Evolutionary conservation across 805 yeast species (phyloP).

Genomic region (Diddensiella transvaalensis): DNA sequence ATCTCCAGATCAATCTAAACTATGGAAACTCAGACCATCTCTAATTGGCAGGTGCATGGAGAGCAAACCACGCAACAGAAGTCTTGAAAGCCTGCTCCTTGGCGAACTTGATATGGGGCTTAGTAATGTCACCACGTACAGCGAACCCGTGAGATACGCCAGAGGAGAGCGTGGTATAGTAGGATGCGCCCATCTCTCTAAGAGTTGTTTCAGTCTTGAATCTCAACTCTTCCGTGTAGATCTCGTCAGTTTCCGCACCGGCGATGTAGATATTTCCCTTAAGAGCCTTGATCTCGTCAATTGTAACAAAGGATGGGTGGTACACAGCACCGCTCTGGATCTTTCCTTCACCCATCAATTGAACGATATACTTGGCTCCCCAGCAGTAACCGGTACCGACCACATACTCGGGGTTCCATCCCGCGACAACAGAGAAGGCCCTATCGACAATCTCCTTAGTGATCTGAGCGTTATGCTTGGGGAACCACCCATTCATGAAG

Average conservation of each 20-base stretch:
- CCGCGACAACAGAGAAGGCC: constrained; percentile 46
- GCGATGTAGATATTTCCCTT: constrained; percentile 63
- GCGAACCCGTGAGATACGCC: constrained; percentile 77
- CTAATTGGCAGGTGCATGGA: constrained; percentile 4
- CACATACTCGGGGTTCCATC: constrained; percentile 45
- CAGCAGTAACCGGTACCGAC: constrained; percentile 76
- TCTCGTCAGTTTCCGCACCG: constrained; percentile 69
- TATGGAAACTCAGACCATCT: too few relatives aligned
- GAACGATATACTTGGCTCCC: constrained; percentile 68
- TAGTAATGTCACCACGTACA: constrained; percentile 64
- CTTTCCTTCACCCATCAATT: constrained; percentile 27
- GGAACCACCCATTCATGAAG: constrained; percentile 46
- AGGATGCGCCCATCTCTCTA: constrained; percentile 49
- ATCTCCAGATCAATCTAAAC: too few relatives aligned
- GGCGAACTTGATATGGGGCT: constrained; percentile 56
- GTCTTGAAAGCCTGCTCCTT: constrained; percentile 55
- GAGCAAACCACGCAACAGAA: constrained; percentile 22
- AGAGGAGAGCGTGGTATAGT: constrained; percentile 57
- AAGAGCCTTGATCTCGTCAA: constrained; percentile 61
- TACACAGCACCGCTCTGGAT: constrained; percentile 56
- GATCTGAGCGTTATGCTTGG: constrained; percentile 46
- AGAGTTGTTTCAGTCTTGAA: constrained; percentile 56
- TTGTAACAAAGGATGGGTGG: constrained; percentile 73
- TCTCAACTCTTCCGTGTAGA: constrained; percentile 65
- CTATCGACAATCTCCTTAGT: constrained; percentile 47